Evolutionary conservation across 768 basidiomycete genomes (phyloP), one percentile per base, ranked within the genome.

Genomic region (Lanmaoa pseudosensibilis): DNA sequence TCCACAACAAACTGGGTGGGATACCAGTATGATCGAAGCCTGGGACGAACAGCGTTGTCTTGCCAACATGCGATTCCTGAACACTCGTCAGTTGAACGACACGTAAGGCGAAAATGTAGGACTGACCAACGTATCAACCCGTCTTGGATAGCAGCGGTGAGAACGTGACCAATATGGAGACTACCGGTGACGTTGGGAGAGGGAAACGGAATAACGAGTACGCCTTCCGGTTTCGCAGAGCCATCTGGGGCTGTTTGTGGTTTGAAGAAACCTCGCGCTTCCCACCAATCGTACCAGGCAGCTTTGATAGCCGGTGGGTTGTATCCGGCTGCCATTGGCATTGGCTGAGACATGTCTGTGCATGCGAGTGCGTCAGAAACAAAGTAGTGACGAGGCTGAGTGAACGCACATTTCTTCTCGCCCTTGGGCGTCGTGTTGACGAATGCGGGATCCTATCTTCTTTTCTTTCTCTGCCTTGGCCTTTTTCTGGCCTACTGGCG

Each of bases 1-100:
- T 98, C 97, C 1, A 98, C 96, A 16, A 99, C 96, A 44, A 92
- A 92, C 73, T 99, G 97, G 0, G 97, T 98, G 95, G 95, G 58
- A 99, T 98, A 55, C 96, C 95, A 0, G 97, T 97, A 65, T 99
- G 97, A 73, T 99, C 97, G 67, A 95, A 99, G 16, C 97, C 97
- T 0, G 97, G 97, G 2, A 87, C 83, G 67, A 89, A 98, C 1
- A 98, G 78, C 0, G 90, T 88, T 11, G 92, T 92, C 74, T 87
- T 91, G 2, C 96, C 39, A 89, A 76, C 97, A 98, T 99, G 34
- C 96, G 92, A 71, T 94, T 93, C 93, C 92, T 94, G 53, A 18
- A 16, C 27, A 27, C 19, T 4, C 7, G 39, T 34, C 18, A 33
- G 41, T 52, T 12, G 9, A 50, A 46, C 10, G 23, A 51, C 10